Conservation (phyloP, 352 stramenopile genomes). For the Plasmopara halstedii region DNA sequence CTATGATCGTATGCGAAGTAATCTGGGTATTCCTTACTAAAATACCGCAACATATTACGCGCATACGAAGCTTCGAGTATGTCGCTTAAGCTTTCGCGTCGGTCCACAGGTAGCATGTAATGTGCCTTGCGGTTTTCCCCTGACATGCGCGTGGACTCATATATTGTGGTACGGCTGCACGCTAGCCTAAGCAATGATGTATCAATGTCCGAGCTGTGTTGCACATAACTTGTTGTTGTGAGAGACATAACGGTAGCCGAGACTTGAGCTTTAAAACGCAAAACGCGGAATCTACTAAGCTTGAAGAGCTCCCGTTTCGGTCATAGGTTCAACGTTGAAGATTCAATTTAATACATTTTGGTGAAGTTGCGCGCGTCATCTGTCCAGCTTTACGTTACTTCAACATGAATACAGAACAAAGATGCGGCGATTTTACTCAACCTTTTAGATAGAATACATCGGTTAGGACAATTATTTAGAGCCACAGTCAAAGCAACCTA, state of each 20-base stretch:
- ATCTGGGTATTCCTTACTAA: slow-evolving; percentile 1
- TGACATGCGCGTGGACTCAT: slow-evolving; percentile 53
- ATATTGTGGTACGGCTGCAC: slow-evolving; percentile 37
- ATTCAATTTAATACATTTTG: not conserved
- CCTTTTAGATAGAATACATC: too few species aligned
- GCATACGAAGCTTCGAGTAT: slow-evolving; percentile 24
- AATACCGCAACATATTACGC: slow-evolving; percentile 15
- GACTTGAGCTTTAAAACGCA: slow-evolving; percentile 1
- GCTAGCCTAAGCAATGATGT: slow-evolving; percentile 19
- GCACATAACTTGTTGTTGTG: not conserved
- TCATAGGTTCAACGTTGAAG: not conserved
- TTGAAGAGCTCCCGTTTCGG: too few species aligned
- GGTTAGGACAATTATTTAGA: too few species aligned
- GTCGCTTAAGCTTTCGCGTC: slow-evolving; percentile 32
- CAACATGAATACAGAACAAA: too few species aligned
- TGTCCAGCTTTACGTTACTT: too few species aligned
- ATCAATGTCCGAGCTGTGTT: slow-evolving; percentile 13
- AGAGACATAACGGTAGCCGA: slow-evolving; percentile 9
- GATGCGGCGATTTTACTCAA: too few species aligned
- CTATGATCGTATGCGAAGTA: not conserved
- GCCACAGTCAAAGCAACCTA: too few species aligned
- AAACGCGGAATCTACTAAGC: slow-evolving; percentile 26
- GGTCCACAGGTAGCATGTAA: slow-evolving; percentile 35
- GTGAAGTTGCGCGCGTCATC: slow-evolving; percentile 16
- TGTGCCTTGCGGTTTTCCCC: slow-evolving; percentile 41